Conservation (phyloP, 371 early-diverging fungal species). For the Furculomyces boomerangus region DNA sequence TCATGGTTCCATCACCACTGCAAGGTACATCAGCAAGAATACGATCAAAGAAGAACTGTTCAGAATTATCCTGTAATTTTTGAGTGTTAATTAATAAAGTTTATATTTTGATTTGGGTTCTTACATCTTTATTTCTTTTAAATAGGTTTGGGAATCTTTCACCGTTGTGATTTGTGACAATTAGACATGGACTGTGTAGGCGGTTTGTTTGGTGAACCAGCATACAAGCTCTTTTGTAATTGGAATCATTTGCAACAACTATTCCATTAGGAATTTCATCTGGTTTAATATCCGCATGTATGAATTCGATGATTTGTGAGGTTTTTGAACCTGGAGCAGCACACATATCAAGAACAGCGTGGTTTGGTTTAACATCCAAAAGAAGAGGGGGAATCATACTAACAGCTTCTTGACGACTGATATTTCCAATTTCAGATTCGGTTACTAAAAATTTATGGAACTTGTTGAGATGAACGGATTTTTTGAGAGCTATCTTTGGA, state of each 20-base stretch:
- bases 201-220: slow-evolving; percentile 91
- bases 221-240: slow-evolving; percentile 79
- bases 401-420: slow-evolving; percentile 95
- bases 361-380: slow-evolving; percentile 81
- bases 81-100: too few relatives aligned
- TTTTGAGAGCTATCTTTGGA: slow-evolving; percentile 49
- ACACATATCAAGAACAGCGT: slow-evolving; percentile 83
- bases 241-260: slow-evolving; percentile 96
- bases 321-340: slow-evolving; percentile 87
- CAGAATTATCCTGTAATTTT: too few relatives aligned
- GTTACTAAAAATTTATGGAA: slow-evolving; percentile 89
- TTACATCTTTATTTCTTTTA: slow-evolving; percentile 7
- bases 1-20: slow-evolving; percentile 96
- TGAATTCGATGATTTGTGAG: slow-evolving; percentile 80
- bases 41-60: slow-evolving; percentile 60
- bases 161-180: slow-evolving; percentile 96
- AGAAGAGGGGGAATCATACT: slow-evolving; percentile 96
- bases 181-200: slow-evolving; percentile 70
- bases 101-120: background rate
- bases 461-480: slow-evolving; percentile 43
- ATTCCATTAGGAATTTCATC: slow-evolving; percentile 39
- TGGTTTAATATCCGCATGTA: slow-evolving; percentile 38
- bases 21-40: slow-evolving; percentile 98
- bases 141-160: slow-evolving; percentile 72
- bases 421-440: slow-evolving; percentile 89